Base-by-base conservation (phyloP, 2,329 filamentous ascomycete genomes). In the Colletotrichum cordylinicola region DNA sequence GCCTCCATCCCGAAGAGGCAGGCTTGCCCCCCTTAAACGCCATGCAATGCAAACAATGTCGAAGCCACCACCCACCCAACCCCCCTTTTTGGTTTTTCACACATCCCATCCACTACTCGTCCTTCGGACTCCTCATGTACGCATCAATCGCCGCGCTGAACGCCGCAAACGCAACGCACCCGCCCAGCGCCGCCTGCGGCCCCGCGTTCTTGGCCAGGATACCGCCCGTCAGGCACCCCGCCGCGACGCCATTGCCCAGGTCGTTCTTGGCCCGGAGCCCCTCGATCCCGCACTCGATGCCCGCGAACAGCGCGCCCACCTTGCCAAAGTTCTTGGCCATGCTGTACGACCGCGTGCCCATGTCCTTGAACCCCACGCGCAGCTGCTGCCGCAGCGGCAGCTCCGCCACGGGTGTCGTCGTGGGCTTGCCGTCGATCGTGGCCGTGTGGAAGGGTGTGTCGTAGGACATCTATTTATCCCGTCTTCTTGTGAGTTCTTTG, bases 201-300 rank as follows among this genome's bases (percentile, higher is more conserved):
- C 97, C 97, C 1, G 95, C 96, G 80, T 94, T 95, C 77, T 94
- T 92, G 64, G 95, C 96, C 78, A 99, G 86, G 70, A 97, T 94
- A 21, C 95, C 97, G 18, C 97, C 97, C 12, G 97, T 98, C 70
- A 98, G 88, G 83, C 96, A 98, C 0, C 97, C 97, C 1, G 96
- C 95, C 6, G 93, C 91, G 7, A 97, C 93, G 70, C 95, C 95
- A 87, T 99, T 99, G 78, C 88, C 91, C 35, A 98, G 85, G 84
- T 98, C 97, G 86, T 98, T 98, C 88, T 98, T 98, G 27, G 96
- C 97, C 35, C 97, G 91, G 80, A 95, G 90, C 0, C 96, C 96
- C 85, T 99, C 97, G 82, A 99, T 96, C 78, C 95, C 96, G 87
- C 97, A 99, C 87, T 99, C 97, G 69, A 97, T 98, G 55, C 96